Conservation (phyloP, 805 yeast species). For the Wickerhamiella occidentalis region DNA sequence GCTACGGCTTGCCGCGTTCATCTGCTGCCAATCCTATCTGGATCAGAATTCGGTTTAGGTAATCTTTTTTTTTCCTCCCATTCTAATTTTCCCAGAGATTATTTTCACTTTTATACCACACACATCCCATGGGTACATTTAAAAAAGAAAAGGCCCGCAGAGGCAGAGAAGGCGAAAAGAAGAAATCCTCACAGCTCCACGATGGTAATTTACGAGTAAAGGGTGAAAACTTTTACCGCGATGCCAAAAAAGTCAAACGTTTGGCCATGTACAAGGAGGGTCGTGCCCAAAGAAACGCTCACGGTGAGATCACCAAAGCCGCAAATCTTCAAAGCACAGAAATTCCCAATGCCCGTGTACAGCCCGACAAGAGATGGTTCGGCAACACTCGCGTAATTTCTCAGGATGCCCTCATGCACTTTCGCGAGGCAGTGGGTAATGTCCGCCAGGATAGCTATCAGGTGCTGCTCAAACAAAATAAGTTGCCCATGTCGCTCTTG, state of each 20-base stretch:
- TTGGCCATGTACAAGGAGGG: conserved; percentile 91
- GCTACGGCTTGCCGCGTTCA: conserved; percentile 1
- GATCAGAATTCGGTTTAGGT: background rate
- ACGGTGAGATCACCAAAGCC: conserved; percentile 77
- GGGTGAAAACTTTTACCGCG: conserved; percentile 90
- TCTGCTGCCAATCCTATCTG: conserved; percentile 5
- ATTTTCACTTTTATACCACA: background rate
- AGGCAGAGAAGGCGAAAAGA: conserved; percentile 62
- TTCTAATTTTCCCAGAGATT: background rate
- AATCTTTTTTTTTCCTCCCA: background rate
- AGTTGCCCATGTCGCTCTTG: conserved; percentile 86
- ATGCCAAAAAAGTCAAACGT: conserved; percentile 82
- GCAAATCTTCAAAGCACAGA: conserved; percentile 82
- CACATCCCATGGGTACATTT: conserved; percentile 64
- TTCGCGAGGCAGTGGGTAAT: conserved; percentile 86
- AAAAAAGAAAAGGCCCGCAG: conserved; percentile 88
- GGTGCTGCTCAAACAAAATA: conserved; percentile 76
- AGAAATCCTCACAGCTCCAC: conserved; percentile 23
- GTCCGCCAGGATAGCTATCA: conserved; percentile 73
- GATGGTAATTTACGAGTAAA: conserved; percentile 89
- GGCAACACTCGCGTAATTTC: conserved; percentile 96
- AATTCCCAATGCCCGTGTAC: conserved; percentile 83
- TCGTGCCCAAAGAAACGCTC: conserved; percentile 70
- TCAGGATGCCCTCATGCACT: conserved; percentile 89
- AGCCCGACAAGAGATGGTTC: conserved; percentile 95